Conservation (phyloP, 768 basidiomycete species). For the Russula compacta region DNA sequence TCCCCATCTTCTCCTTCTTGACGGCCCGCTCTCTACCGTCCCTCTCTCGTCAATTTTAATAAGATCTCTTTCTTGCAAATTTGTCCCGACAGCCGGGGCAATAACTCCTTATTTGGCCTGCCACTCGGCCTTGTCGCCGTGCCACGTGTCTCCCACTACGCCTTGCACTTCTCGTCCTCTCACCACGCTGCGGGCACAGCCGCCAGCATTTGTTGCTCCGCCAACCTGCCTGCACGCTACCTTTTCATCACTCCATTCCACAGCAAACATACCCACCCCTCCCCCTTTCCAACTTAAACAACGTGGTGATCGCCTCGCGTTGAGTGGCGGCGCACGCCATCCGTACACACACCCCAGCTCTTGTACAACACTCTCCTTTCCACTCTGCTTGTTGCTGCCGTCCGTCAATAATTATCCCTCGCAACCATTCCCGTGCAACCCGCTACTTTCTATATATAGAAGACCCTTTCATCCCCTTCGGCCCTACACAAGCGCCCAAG, state of each 20-base stretch:
- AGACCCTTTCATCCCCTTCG: slow-evolving; percentile 14
- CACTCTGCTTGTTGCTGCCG: neutral
- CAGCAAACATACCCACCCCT: neutral
- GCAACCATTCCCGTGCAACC: slow-evolving; percentile 12
- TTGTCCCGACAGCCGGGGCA: slow-evolving; percentile 13
- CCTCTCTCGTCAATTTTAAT: slow-evolving; percentile 15
- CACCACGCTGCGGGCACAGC: slow-evolving; percentile 2
- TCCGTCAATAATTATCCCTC: slow-evolving; percentile 1
- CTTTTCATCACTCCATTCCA: neutral
- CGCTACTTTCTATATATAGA: slow-evolving; percentile 11
- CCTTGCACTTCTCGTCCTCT: slow-evolving; percentile 3
- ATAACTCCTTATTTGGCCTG: slow-evolving; percentile 14
- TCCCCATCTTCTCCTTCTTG: slow-evolving; percentile 19
- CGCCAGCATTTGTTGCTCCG: slow-evolving; percentile 1
- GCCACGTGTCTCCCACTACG: slow-evolving; percentile 16
- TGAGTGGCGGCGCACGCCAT: slow-evolving; percentile 3
- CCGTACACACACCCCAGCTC: neutral
- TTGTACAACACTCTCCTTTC: neutral
- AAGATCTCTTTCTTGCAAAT: slow-evolving; percentile 11
- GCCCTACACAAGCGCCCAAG: neutral
- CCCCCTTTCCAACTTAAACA: slow-evolving; percentile 10
- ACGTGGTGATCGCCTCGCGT: neutral
- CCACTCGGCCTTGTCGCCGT: slow-evolving; percentile 10
- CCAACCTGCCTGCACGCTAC: neutral
- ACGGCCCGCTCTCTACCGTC: slow-evolving; percentile 14